Base-by-base conservation (phyloP, 2,329 filamentous ascomycete species). In the Hypoxylon sp. region DNA sequence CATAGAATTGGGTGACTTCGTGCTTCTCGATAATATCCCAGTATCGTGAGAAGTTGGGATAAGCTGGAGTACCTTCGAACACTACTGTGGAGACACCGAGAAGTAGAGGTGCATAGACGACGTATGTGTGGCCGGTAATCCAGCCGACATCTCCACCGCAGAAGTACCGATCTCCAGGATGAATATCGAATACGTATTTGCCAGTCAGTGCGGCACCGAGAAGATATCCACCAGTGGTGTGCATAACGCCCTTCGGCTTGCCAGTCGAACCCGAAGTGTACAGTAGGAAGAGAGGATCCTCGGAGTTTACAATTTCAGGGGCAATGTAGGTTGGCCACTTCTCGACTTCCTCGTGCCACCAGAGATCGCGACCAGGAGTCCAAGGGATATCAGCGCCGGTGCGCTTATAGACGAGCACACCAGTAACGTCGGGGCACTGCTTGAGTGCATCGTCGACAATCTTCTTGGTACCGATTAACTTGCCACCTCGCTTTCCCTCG, bases 131-230 rank as follows among this genome's bases (percentile, higher is more conserved):
- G 17, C 96, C 96, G 31, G 96, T 99, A 80, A 99, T 98, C 96
- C 96, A 99, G 72, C 96, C 96, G 47, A 99, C 95, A 78, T 99
- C 96, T 80, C 96, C 96, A 81, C 94, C 96, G 76, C 96, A 99
- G 87, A 98, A 98, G 87, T 96, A 98, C 71, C 89, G 90, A 81
- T 99, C 96, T 59, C 92, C 90, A 70, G 94, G 91, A 80, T 99
- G 96, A 71, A 99, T 97, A 80, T 99, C 96, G 79, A 99, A 99
- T 70, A 98, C 95, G 81, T 99, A 98, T 84, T 98, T 99, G 81
- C 94, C 95, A 11, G 96, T 99, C 76, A 92, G 87, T 35, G 96
- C 95, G 57, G 94, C 94, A 66, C 96, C 96, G 6, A 98, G 84
- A n/a, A 99, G 88, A 80, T 98, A 99, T 57, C 96, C 96, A 68